Evolutionary conservation across 805 yeast genomes (phyloP).

Genomic region (Brettanomyces sp.): DNA sequence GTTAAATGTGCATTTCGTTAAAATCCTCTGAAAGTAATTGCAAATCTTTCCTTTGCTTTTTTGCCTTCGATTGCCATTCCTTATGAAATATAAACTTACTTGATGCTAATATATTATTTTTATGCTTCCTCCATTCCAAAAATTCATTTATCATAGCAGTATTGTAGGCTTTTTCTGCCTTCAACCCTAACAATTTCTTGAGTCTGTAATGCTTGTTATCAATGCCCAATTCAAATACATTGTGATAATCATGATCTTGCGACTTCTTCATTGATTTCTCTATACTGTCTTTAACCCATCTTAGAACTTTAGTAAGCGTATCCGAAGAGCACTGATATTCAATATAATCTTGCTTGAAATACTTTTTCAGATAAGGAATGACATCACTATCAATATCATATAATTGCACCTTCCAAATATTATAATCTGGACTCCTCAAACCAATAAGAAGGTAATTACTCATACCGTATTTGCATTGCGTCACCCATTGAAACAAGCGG

Average conservation of each 20-base stretch:
- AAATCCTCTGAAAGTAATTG: too few relatives aligned
- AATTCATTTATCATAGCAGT: background rate
- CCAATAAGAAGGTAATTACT: slow-evolving; percentile 1
- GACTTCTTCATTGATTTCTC: background rate
- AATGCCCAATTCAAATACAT: too few relatives aligned
- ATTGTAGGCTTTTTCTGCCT: background rate
- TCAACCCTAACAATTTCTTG: background rate
- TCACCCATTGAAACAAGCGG: slow-evolving; percentile 1
- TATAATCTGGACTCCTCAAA: background rate
- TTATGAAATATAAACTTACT: background rate
- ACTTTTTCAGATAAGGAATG: background rate
- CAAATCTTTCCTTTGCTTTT: too few relatives aligned
- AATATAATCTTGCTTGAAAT: background rate
- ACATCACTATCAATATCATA: background rate
- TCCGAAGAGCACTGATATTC: background rate
- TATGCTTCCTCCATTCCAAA: background rate
- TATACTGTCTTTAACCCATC: background rate
- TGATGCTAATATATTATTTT: background rate
- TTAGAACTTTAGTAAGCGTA: background rate
- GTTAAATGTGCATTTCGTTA: too few relatives aligned
- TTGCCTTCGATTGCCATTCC: too few relatives aligned
- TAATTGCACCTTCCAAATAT: background rate
- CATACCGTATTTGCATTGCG: slow-evolving; percentile 1
- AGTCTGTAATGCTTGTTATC: too few relatives aligned
- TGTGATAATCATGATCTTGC: too few relatives aligned